A percentile compares a stretch with the other conserved stretches of the same genome.
Conservation (phyloP, 768 basidiomycete genomes). For the Podaxis sp. region DNA sequence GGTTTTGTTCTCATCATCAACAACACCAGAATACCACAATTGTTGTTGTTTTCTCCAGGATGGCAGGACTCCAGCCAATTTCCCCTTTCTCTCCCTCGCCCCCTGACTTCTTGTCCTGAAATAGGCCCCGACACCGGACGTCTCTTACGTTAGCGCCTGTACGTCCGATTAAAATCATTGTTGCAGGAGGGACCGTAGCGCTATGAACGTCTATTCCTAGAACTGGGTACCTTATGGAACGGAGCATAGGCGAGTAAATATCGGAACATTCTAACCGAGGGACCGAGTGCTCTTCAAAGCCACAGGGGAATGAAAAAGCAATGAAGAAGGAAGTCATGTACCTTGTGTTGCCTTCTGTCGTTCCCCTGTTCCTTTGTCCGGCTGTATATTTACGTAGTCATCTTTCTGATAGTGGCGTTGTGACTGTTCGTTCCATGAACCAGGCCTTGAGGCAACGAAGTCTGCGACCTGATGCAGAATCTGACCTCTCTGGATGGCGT, state of each 20-base stretch:
- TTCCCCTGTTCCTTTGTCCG: no score
- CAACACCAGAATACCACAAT: neutral
- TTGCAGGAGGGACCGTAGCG: neutral
- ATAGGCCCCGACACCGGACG: constrained; percentile 10
- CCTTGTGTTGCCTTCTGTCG: no score
- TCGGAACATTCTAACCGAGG: neutral
- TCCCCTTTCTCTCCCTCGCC: constrained; percentile 1
- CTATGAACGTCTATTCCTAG: neutral
- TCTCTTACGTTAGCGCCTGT: constrained; percentile 5
- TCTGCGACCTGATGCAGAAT: neutral
- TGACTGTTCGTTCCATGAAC: neutral
- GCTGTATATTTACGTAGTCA: neutral
- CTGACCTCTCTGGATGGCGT: neutral
- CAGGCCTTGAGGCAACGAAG: neutral
- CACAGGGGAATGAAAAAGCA: neutral
- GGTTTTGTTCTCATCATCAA: constrained; percentile 7
- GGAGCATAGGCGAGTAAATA: neutral
- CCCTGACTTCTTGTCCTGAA: constrained; percentile 2
- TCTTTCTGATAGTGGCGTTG: neutral
- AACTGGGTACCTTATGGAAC: neutral
- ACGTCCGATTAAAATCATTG: neutral
- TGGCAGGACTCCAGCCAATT: neutral
- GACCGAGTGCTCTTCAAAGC: neutral
- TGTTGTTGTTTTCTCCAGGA: neutral
- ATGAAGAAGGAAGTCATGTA: no score